Conservation (phyloP, 805 yeast species). For the Wickerhamomyces pijperi region DNA sequence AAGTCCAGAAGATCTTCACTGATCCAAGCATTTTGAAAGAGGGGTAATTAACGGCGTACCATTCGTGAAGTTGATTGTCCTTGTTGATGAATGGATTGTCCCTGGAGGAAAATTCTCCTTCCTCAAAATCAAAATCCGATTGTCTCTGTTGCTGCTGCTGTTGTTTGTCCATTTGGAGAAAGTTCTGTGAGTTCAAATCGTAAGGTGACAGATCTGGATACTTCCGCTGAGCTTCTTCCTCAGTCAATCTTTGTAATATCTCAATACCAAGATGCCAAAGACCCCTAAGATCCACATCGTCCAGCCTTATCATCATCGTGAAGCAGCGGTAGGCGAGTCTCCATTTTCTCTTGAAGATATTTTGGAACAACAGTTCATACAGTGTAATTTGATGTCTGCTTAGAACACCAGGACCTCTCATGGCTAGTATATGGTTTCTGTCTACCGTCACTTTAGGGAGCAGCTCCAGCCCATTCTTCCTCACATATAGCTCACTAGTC, state of each 20-base stretch:
- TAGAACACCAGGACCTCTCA: slow-evolving; percentile 1
- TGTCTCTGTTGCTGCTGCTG: not conserved
- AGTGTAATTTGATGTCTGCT: slow-evolving; percentile 6
- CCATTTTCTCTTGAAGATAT: slow-evolving; percentile 42
- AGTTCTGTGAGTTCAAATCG: not conserved
- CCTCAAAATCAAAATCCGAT: not conserved
- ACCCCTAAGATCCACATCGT: slow-evolving; percentile 38
- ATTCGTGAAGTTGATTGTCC: slow-evolving; percentile 16
- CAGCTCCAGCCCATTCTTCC: slow-evolving; percentile 7
- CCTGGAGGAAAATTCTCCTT: too few relatives aligned
- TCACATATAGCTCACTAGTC: too few relatives aligned
- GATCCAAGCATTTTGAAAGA: not conserved
- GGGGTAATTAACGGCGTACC: slow-evolving; percentile 10
- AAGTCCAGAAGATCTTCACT: not conserved
- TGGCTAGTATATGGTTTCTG: not conserved
- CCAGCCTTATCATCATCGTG: slow-evolving; percentile 35
- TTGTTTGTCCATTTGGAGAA: not conserved
- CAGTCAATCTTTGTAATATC: slow-evolving; percentile 25
- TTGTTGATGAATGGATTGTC: slow-evolving; percentile 2
- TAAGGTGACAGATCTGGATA: slow-evolving; percentile 1
- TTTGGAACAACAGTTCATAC: slow-evolving; percentile 28
- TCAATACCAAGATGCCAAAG: slow-evolving; percentile 59
- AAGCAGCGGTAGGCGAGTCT: slow-evolving; percentile 40
- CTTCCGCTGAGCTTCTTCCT: slow-evolving; percentile 5
- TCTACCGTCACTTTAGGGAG: slow-evolving; percentile 4